Conservation (phyloP, 177 flowering plant species). For the Tripterygium wilfordii region DNA sequence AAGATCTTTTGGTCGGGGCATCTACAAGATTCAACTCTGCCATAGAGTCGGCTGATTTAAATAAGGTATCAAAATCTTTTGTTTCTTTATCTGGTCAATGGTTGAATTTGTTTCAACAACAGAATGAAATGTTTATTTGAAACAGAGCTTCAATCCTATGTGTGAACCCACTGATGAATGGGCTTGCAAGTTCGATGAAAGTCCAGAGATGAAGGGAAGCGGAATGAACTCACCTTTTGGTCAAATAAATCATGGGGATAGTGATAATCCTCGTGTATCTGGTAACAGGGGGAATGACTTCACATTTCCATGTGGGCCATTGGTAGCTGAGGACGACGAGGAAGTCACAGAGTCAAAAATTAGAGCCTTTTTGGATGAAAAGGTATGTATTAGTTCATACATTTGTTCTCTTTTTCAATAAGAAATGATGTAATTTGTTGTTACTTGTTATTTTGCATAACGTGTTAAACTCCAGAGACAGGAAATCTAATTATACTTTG, state of each 20-base stretch:
- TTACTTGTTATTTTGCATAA: too few relatives aligned
- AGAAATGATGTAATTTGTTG: too few relatives aligned
- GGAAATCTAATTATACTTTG: too few relatives aligned
- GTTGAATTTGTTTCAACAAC: too few relatives aligned
- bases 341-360: conserved; percentile 91
- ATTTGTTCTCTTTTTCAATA: too few relatives aligned
- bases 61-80: conserved; percentile 41
- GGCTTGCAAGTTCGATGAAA: conserved; percentile 21
- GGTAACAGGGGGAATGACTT: conserved; percentile 35
- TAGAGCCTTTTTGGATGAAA: conserved; percentile 80
- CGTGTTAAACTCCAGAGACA: too few relatives aligned
- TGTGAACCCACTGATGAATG: conserved; percentile 30
- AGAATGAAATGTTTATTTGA: conserved; percentile 15
- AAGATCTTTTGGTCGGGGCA: conserved; percentile 27
- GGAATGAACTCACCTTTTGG: conserved; percentile 20
- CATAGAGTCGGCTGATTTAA: conserved; percentile 25
- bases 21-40: conserved; percentile 23
- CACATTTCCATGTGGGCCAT: conserved; percentile 53
- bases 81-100: neutral
- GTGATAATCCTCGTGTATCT: conserved; percentile 21
- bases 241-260: conserved; percentile 12
- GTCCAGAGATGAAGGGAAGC: conserved; percentile 19
- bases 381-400: conserved; percentile 36
- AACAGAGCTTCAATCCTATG: conserved; percentile 58
- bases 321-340: conserved; percentile 73